Base-by-base conservation (phyloP, 2,329 filamentous ascomycete species). In the Verticillium longisporum region DNA sequence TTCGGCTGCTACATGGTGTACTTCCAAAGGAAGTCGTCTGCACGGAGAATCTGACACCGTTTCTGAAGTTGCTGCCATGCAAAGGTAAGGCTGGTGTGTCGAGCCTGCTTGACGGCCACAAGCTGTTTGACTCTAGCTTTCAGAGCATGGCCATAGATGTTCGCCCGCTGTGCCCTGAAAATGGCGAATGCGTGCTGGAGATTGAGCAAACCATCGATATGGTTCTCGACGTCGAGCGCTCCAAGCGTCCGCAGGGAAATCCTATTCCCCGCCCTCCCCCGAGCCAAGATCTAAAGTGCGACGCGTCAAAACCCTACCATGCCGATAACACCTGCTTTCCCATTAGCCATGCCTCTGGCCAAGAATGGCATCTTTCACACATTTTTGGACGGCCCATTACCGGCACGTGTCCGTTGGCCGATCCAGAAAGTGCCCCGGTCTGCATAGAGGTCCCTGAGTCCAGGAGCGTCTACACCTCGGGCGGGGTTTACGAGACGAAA, bases 141-240 rank as follows among this genome's bases (percentile, higher is more conserved):
- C 95, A 99, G 78, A 97, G 91, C 71, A 99, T 99, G 95, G 90
- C 93, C 5, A 94, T 99, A 65, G 95, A 99, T 72, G 88, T 98
- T 50, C 85, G 88, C 26, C 93, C 94, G 0, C 79, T 94, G 3
- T 98, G 94, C 66, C 74, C 81, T 0, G 66, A 67, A 3, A 79
- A 74, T 0, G 73, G 73, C 31, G 82, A 88, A 21, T 98, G 95
- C 69, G 80, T 89, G 2, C 73, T 99, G 55, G 89, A 98, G 74
- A 95, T 99, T 69, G 92, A 96, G 70, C 92, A 98, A 78, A 96
- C 91, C 0, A 91, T 99, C 36, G 95, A 98, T 71, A 97, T 99
- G 89, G 95, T 98, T 1, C 77, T 99, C 41, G 94, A 98, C 71
- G 88, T 98, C 68, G 91, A 96, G 65, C 83, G 95, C 60, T 96